These are phyloP conservation scores for Anthoceros angustus DNA, from an alignment of 225 moss, liverwort and hornwort genomes.

Conservation along the genomic window DNA sequence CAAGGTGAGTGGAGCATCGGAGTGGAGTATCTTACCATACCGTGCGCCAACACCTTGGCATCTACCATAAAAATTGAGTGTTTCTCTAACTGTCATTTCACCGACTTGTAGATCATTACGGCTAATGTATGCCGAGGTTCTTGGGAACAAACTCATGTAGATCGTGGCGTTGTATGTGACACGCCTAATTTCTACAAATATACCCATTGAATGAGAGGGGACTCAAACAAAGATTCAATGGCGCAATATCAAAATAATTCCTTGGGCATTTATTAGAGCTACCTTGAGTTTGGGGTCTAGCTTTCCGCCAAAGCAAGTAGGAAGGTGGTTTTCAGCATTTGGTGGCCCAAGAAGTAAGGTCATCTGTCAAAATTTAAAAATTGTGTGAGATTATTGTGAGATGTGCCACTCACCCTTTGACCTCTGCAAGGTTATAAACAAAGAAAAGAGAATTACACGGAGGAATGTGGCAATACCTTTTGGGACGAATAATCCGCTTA, in stretches of 20 bases:
- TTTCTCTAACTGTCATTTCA: constrained; percentile 71
- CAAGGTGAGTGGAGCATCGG: neutral
- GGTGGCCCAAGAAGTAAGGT: constrained; percentile 23
- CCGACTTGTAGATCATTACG: constrained; percentile 67
- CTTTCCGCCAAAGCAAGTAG: constrained; percentile 21
- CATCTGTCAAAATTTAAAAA: constrained; percentile 12
- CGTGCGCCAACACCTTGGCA: constrained; percentile 74
- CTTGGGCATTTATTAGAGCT: neutral
- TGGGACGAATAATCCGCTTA: too few relatives aligned
- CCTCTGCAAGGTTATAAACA: too few relatives aligned
- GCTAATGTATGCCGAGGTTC: constrained; percentile 66
- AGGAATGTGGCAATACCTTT: too few relatives aligned
- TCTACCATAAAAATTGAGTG: constrained; percentile 53
- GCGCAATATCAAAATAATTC: neutral
- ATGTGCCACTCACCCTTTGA: too few relatives aligned
- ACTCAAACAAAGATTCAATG: neutral
- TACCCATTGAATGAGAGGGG: too few relatives aligned
- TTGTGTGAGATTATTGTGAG: too few relatives aligned
- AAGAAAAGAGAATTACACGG: too few relatives aligned
- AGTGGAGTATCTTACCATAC: constrained; percentile 24
- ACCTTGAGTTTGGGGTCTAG: constrained; percentile 13
- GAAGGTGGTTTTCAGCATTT: constrained; percentile 18
- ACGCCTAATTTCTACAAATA: too few relatives aligned
- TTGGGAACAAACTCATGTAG: constrained; percentile 56
- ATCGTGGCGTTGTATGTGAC: constrained; percentile 60